Base-by-base conservation (phyloP, 2,329 filamentous ascomycete genomes). In the Ilyonectria mors-panacis region DNA sequence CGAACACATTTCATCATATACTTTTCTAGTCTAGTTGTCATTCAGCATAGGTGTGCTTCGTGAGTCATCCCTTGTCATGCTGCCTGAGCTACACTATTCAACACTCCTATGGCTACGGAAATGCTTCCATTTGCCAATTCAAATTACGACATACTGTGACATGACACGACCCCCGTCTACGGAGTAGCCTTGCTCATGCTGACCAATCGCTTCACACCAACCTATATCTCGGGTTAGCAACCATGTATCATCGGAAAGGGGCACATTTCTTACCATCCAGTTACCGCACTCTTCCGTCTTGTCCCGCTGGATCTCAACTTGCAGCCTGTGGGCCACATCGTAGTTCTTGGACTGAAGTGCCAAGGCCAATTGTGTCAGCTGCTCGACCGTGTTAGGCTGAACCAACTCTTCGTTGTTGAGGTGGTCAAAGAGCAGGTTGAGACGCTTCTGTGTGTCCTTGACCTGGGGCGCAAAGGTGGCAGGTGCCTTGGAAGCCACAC, bases 361-460 rank as follows among this genome's bases (percentile, higher is more conserved):
- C 69, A 88, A 83, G 9, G 93, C 87, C 33, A 94, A 82, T 74
- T 90, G 84, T 9, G 86, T 85, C 74, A 95, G 84, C 77, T 91
- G 86, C 67, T 89, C 85, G 56, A 95, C 88, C 1, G 93, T 98
- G 76, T 93, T 91, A 2, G 93, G 89, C 83, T 92, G 93, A 61
- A 98, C 86, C 45, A 98, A 85, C 77, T 98, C 95, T 77, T 95
- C 93, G 73, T 98, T 98, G 86, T 98, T 99, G 53, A 99, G 86
- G 80, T 98, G 94, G 78, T 99, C 95, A 79, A 98, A 98, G n/a
- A 99, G 85, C 56, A 98, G 91, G 75, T 93, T 93, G 66, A 99
- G 87, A 30, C 96, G 91, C 83, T 97, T 97, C 79, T 97, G 94
- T 2, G 95, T 96, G 79, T 98, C 96, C 75, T 94, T 93, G 21